Percentiles rank a stretch among this genome's conserved stretches.
phyloP scores from a whole-genome alignment of 371 early-diverging fungal species.

The Capniomyces stellatus region DNA sequence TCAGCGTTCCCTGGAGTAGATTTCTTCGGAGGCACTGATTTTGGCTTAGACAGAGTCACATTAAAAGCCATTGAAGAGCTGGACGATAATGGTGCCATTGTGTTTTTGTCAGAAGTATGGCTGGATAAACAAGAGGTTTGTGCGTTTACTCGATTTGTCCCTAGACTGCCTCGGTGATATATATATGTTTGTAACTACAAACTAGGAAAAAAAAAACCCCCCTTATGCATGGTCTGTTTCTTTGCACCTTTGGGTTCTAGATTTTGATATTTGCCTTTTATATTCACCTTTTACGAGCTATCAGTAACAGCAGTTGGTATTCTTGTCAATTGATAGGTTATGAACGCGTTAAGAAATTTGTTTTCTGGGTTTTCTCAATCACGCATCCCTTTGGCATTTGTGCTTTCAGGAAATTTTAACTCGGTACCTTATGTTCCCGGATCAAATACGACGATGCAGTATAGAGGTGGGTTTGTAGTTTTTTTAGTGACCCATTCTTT shows the following conservation, averaged over 20 bases:
- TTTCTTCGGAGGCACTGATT: slow-evolving; percentile 29
- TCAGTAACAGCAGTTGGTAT: no score
- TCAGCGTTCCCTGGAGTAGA: slow-evolving; percentile 27
- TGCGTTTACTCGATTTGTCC: no score
- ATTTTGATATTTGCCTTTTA: no score
- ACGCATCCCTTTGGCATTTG: slow-evolving; percentile 56
- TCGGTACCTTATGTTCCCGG: slow-evolving; percentile 46
- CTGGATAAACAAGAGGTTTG: slow-evolving; percentile 48
- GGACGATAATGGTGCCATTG: slow-evolving; percentile 42
- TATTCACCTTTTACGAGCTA: no score
- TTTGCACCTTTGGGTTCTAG: no score
- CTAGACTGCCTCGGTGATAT: background rate
- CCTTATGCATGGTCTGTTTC: no score
- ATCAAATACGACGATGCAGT: slow-evolving; percentile 29
- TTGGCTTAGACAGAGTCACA: slow-evolving; percentile 18
- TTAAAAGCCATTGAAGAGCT: slow-evolving; percentile 24
- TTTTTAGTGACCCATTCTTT: background rate
- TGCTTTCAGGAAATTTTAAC: slow-evolving; percentile 71
- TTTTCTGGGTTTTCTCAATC: slow-evolving; percentile 48
- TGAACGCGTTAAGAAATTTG: slow-evolving; percentile 19
- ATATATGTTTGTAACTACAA: background rate
- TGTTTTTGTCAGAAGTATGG: slow-evolving; percentile 67
- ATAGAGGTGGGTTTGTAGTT: slow-evolving; percentile 22
- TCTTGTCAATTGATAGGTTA: no score
- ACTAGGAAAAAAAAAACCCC: background rate